Evolutionary conservation across 2,329 filamentous ascomycete genomes (phyloP).

Genomic region (Parasarocladium wereldwijsianum): DNA sequence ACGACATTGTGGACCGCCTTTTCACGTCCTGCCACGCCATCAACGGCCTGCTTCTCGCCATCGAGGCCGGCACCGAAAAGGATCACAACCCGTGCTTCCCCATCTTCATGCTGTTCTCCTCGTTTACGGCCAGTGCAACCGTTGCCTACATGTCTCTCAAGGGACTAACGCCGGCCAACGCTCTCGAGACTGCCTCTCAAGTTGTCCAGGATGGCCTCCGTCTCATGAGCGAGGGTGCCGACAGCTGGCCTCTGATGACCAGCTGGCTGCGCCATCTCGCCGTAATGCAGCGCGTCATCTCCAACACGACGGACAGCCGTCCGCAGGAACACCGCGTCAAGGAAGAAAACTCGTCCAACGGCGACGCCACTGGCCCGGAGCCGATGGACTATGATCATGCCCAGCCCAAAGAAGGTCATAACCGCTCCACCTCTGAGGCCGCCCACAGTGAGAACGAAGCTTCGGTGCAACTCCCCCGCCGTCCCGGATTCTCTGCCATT

Average conservation of each 20-base stretch:
- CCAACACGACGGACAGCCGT: constrained; percentile 30
- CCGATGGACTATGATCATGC: constrained; percentile 41
- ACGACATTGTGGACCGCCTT: constrained; percentile 40
- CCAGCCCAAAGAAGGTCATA: no score
- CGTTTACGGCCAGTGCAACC: constrained; percentile 45
- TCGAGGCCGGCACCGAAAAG: constrained; percentile 42
- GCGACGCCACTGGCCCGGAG: constrained; percentile 35
- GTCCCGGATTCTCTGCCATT: constrained; percentile 42
- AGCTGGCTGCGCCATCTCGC: constrained; percentile 46
- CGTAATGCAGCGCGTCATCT: constrained; percentile 46
- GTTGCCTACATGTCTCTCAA: constrained; percentile 49
- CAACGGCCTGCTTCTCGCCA: constrained; percentile 37
- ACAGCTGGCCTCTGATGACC: constrained; percentile 43
- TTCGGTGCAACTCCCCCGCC: constrained; percentile 30
- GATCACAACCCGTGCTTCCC: constrained; percentile 45
- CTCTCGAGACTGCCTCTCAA: constrained; percentile 39
- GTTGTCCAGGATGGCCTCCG: constrained; percentile 44
- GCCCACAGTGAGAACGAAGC: constrained; percentile 35
- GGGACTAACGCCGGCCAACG: constrained; percentile 39
- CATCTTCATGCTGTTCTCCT: constrained; percentile 48
- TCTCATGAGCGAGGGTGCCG: constrained; percentile 42
- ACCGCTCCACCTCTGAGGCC: constrained; percentile 19
- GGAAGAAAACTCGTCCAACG: constrained; percentile 39
- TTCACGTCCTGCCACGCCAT: constrained; percentile 45
- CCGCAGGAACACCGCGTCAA: constrained; percentile 24